Base-by-base conservation (phyloP, 139 green algal genomes). In the Chlorella sp. region DNA sequence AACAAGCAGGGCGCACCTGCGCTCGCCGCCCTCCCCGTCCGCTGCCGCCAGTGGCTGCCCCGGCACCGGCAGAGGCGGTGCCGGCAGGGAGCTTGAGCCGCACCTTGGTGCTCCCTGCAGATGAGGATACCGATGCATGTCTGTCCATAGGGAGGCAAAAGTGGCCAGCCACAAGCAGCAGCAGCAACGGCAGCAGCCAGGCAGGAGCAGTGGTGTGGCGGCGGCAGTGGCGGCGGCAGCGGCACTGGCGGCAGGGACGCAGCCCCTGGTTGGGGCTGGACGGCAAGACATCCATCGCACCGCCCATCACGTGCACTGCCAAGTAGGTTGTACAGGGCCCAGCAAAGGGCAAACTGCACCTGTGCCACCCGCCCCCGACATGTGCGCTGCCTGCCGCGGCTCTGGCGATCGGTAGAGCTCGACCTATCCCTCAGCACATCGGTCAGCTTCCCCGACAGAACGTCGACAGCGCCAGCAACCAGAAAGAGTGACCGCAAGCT, bases 71-170 rank as follows among this genome's bases (percentile, higher is more conserved):
- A 24, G 60, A 32, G 42, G n/a, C 81, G 37, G 36, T 5, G 34
- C 76, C 14, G 34, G 37, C 80, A 42, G 76, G 2, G 48, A 81
- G 37, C 15, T 88, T 88, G 7, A 88, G 40, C 14, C 84, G 84
- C 68, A 88, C 66, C 39, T 88, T 88, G 40, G 68, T 81, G 84
- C 39, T 40, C 12, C 84, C 84, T 88, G 84, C n/a, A 68, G 16
- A 36, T 19, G 1, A 78, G 4, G 71, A 39, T 2, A 18, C 2
- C 2, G 36, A 37, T n/a, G 30, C 37, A 32, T 16, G 30, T 22
- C 48, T 57, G 48, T 57, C 48, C 9, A 16, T 16, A 5, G 5
- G 48, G 48, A 57, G 48, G 48, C 48, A 9, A 5, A 5, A 57
- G 48, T 57, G 48, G 48, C 48, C 48, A 57, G 48, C 48, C 48